phyloP scores from a whole-genome alignment of 2,329 filamentous ascomycete genomes.

The Colletotrichum sidae region DNA sequence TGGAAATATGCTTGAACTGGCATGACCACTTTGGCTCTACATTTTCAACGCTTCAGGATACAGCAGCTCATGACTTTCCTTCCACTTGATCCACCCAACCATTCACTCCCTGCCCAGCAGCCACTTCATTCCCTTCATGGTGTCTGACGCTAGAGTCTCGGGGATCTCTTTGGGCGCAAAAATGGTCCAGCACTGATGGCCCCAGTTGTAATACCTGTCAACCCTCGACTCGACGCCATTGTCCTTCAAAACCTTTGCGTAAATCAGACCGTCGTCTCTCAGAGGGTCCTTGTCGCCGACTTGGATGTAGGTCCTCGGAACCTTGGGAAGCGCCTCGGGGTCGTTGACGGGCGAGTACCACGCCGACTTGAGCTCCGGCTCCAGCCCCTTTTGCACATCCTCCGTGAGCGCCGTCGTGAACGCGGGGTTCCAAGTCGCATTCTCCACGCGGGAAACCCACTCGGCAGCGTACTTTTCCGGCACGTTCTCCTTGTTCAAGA shows the following conservation, averaged over 20 bases:
- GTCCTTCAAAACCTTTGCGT: slow-evolving; percentile 59
- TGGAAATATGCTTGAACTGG: too few relatives aligned
- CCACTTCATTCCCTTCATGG: slow-evolving; percentile 32
- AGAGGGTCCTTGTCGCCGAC: slow-evolving; percentile 62
- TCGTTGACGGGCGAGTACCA: slow-evolving; percentile 48
- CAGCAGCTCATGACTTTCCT: not conserved
- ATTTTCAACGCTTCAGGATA: not conserved
- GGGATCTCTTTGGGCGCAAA: slow-evolving; percentile 13
- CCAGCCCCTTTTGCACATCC: slow-evolving; percentile 45
- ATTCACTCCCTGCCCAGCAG: slow-evolving; percentile 17
- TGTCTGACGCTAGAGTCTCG: slow-evolving; percentile 9
- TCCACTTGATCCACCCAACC: not conserved
- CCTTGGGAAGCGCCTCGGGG: slow-evolving; percentile 43
- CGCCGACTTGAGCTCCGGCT: slow-evolving; percentile 43
- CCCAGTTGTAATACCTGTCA: slow-evolving; percentile 42
- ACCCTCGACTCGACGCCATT: slow-evolving; percentile 56
- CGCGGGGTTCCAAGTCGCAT: slow-evolving; percentile 48
- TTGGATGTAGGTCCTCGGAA: slow-evolving; percentile 62
- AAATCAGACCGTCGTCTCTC: slow-evolving; percentile 65
- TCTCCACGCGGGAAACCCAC: slow-evolving; percentile 56
- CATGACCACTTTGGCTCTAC: too few relatives aligned
- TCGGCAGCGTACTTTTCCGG: slow-evolving; percentile 51
- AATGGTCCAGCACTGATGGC: slow-evolving; percentile 24
- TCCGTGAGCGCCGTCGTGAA: slow-evolving; percentile 44
- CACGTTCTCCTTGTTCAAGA: slow-evolving; percentile 29